Conservation (phyloP, 208 protist genomes). For the Porcisia deanei region DNA sequence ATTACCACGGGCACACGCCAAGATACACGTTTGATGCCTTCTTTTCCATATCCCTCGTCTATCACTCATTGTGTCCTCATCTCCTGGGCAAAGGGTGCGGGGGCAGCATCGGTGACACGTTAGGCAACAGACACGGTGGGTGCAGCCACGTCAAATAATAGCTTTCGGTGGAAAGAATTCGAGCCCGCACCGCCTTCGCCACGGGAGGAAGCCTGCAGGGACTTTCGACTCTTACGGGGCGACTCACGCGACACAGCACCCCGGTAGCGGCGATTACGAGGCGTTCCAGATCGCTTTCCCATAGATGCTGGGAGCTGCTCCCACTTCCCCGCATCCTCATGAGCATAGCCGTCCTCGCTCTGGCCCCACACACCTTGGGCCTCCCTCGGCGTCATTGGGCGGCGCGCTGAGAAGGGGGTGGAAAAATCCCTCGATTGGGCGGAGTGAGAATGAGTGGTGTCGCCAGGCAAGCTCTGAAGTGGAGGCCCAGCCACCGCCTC, state of each 20-base stretch:
- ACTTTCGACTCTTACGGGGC: constrained; percentile 12
- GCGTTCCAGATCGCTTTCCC: background rate
- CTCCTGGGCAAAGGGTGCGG: background rate
- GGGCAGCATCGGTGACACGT: too few relatives aligned
- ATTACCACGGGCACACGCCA: background rate
- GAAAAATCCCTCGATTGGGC: background rate
- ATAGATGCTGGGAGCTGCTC: constrained; percentile 1
- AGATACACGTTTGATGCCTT: background rate
- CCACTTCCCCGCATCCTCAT: constrained; percentile 3
- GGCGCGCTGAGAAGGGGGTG: background rate
- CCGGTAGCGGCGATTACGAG: constrained; percentile 6
- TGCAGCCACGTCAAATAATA: constrained; percentile 37
- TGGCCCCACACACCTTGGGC: background rate
- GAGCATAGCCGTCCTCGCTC: background rate
- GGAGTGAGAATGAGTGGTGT: background rate
- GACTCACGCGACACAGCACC: constrained; percentile 6
- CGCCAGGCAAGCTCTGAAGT: background rate
- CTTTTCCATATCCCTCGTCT: background rate
- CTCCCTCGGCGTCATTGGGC: background rate
- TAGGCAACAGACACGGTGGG: constrained; percentile 21
- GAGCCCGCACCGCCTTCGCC: constrained; percentile 8
- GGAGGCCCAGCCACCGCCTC: background rate
- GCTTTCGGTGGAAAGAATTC: constrained; percentile 35
- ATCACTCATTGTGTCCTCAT: background rate
- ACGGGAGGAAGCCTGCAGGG: constrained; percentile 9